Evolutionary conservation across 1,284 basidiomycete species (phyloP), one percentile per base, ranked within the genome.

Genomic region (Agaricales sp.): DNA sequence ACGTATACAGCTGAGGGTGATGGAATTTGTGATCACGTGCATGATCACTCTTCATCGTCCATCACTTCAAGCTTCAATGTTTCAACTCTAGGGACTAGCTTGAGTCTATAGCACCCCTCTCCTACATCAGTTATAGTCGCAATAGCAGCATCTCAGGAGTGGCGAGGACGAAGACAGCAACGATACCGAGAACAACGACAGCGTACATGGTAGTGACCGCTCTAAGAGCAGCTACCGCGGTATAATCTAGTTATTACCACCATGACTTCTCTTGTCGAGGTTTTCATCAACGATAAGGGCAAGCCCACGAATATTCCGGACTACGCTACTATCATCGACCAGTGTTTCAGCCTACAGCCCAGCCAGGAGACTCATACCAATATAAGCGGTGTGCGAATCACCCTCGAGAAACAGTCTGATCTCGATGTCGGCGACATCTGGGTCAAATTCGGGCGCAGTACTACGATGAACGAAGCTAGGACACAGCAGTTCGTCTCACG

Each of bases 361-460:
- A 11, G 16, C 11, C 30, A 50, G 47, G 45, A 13, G 30, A 50
- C 49, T 46, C 23, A 19, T 26, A 35, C 39, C 46, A 50, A 50
- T 35, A 38, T 37, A 12, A 50, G 19, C 20, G 49, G 49, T 30
- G 49, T 50, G 22, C 41, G 41, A 43, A 18, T 51, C 48, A 14
- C 48, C 43, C 50, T 51, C 48, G n/a, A 13, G 37, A 50, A 51
- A 19, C 23, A 24, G 3, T 50, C 48, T 51, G 37, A 50, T 26
- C 3, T 12, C 35, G 48, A 50, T 19, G 48, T 43, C 48, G 41
- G 19, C 37, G 19, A 51, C 48, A 20, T 50, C 48, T 55, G 54
- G 54, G 47, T 55, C 35, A 55, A 55, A 43, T 55, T 49, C 39
- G 54, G 54, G n/a, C 43, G 24, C 19, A 43, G 19, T 26, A 52